Evolutionary conservation across 768 basidiomycete genomes (phyloP).

Genomic region (Tylopilus rubrobrunneus): DNA sequence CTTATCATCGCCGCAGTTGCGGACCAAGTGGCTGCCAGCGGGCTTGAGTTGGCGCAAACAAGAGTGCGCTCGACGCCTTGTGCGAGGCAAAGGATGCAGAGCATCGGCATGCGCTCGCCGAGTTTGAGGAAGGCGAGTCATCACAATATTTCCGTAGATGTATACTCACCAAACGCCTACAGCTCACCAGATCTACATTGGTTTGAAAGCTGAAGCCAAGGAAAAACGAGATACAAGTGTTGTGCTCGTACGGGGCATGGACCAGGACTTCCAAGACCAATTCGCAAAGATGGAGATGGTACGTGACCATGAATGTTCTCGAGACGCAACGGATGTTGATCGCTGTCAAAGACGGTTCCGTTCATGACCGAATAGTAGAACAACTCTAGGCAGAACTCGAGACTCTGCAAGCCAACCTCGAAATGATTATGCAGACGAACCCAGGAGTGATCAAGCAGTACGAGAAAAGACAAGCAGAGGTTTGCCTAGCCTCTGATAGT

Average conservation of each 20-base stretch:
- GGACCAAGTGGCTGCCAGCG: constrained; percentile 56
- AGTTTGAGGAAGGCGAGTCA: constrained; percentile 51
- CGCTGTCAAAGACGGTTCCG: constrained; percentile 35
- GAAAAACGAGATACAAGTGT: constrained; percentile 36
- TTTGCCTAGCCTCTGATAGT: constrained; percentile 32
- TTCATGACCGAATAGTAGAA: constrained; percentile 51
- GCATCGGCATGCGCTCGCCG: constrained; percentile 48
- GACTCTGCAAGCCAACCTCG: constrained; percentile 59
- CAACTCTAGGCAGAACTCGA: constrained; percentile 61
- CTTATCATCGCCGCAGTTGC: constrained; percentile 51
- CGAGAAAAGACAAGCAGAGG: constrained; percentile 71
- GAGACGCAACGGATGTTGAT: constrained; percentile 7
- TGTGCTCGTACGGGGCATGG: constrained; percentile 30
- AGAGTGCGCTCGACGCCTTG: constrained; percentile 53
- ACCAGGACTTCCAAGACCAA: constrained; percentile 47
- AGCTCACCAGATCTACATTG: constrained; percentile 51
- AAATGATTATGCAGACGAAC: constrained; percentile 69
- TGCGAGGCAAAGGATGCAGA: constrained; percentile 57
- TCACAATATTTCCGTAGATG: constrained; percentile 4
- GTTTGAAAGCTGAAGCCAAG: constrained; percentile 45
- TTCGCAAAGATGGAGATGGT: constrained; percentile 52
- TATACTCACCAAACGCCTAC: constrained; percentile 4
- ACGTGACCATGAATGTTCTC: constrained; percentile 11
- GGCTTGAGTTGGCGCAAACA: constrained; percentile 63
- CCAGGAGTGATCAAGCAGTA: constrained; percentile 77